Conservation (phyloP, 2,329 filamentous ascomycete species). For the Cordyceps militaris region DNA sequence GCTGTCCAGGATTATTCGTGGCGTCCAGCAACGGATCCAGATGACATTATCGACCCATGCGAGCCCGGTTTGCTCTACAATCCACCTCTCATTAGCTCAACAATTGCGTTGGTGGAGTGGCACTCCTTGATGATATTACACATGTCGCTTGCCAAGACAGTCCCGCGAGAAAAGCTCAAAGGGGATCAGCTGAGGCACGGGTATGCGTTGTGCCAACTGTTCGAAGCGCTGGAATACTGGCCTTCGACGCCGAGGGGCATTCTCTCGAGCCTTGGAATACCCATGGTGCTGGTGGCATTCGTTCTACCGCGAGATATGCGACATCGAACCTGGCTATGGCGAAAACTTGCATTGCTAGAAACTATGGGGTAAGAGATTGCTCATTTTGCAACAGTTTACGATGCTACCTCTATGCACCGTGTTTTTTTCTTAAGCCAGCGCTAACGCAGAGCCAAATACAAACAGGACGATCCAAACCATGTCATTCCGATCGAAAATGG, state of each 20-base stretch:
- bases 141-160: conserved; percentile 60
- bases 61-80: conserved; percentile 61
- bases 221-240: conserved; percentile 70
- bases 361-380: conserved; percentile 58
- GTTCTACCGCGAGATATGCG: conserved; percentile 70
- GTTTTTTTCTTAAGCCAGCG: neutral
- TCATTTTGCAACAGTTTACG: conserved; percentile 4
- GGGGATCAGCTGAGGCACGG: conserved; percentile 55
- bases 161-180: conserved; percentile 42
- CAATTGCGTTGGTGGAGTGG: conserved; percentile 69
- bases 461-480: conserved; percentile 75
- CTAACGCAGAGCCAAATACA: neutral
- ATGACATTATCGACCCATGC: conserved; percentile 70
- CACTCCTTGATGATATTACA: conserved; percentile 76
- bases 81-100: conserved; percentile 66
- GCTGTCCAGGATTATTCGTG: conserved; percentile 58
- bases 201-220: conserved; percentile 66
- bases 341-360: conserved; percentile 73
- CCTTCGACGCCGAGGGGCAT: conserved; percentile 62
- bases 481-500: conserved; percentile 67
- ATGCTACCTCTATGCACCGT: neutral
- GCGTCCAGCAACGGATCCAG: conserved; percentile 41
- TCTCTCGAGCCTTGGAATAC: conserved; percentile 66
- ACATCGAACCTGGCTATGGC: conserved; percentile 72
- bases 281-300: conserved; percentile 66